Evolutionary conservation across 805 yeast species (phyloP), one percentile per base, ranked within the genome.

Genomic region (Starmerella apicola): DNA sequence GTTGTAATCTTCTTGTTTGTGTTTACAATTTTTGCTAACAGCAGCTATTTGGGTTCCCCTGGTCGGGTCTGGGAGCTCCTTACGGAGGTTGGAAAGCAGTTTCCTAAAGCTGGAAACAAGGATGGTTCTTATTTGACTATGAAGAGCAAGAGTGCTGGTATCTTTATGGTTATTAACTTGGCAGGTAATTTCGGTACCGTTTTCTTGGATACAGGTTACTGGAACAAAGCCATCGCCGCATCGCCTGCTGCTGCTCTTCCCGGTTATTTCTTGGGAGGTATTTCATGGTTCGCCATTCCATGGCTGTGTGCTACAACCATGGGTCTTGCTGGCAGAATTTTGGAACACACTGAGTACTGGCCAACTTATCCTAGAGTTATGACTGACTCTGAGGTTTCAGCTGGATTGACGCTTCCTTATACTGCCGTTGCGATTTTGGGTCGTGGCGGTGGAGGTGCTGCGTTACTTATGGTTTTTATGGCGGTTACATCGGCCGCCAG

Each of bases 401-500:
- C 86, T n/a, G 96, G 95, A 25, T 65, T 85, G 28, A 58, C 57
- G 3, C 49, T 62, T 5, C 83, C 83, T 7, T 73, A 72, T 46
- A 80, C 94, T 29, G 93, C 95, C 1, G 79, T 74, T 32, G 83
- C 94, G 0, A 62, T 85, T 31, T 66, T 85, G 61, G 95, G 95
- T 38, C 78, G 68, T 47, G 82, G 88, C 51, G 96, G 95, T 46
- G 94, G 93, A 4, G 86, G 74, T 35, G 86, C 86, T 26, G 71
- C 85, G 8, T 67, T 85, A 46, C 58, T 85, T 24, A 62, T 85
- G 66, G 72, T 84, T 9, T 85, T 85, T 60, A 81, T 83, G 86
- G 94, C 95, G 21, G 88, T 81, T 31, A 85, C 95, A 0, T 80
- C 93, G 36, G 94, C 95, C 20, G 74, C 82, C 72, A 81, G 94